Evolutionary conservation across 345 rosid genomes (phyloP).

Genomic region (Abelmoschus esculentus): DNA sequence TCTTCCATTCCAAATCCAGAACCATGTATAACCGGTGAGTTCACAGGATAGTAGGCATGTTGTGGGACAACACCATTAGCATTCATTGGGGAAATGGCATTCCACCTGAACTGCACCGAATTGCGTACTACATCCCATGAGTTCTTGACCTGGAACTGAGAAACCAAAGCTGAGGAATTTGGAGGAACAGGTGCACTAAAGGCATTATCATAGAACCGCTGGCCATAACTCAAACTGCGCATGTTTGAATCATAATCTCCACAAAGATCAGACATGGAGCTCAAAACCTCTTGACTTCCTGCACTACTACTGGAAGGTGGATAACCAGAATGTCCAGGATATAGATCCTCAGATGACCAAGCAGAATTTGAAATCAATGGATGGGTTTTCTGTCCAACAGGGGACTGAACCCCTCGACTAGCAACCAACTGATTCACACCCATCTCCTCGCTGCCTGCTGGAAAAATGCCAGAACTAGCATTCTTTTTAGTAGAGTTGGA

Average conservation of each 20-base stretch:
- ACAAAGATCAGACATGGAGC: conserved; percentile 46
- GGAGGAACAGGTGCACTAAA: conserved; percentile 37
- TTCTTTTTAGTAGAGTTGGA: conserved; percentile 21
- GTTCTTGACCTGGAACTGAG: conserved; percentile 44
- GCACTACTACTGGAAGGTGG: conserved; percentile 21
- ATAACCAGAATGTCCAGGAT: conserved; percentile 28
- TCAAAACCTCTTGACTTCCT: conserved; percentile 24
- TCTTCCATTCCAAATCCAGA: conserved; percentile 56
- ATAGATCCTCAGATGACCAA: conserved; percentile 41
- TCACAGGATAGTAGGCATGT: conserved; percentile 39
- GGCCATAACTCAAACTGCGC: conserved; percentile 39
- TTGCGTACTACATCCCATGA: conserved; percentile 52
- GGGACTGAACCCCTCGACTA: conserved; percentile 30
- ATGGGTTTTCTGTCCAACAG: conserved; percentile 28
- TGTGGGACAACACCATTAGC: conserved; percentile 41
- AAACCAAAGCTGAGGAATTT: conserved; percentile 26
- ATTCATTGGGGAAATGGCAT: conserved; percentile 30
- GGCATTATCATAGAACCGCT: conserved; percentile 35
- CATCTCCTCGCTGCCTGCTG: conserved; percentile 13
- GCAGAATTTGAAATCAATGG: conserved; percentile 24
- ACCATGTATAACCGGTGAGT: conserved; percentile 22
- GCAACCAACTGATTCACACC: conserved; percentile 19
- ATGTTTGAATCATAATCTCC: conserved; percentile 55
- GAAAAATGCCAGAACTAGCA: conserved; percentile 10
- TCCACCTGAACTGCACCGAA: conserved; percentile 39